Evolutionary conservation across 139 green algal species (phyloP).

Genomic region (Volvox reticuliferus): DNA sequence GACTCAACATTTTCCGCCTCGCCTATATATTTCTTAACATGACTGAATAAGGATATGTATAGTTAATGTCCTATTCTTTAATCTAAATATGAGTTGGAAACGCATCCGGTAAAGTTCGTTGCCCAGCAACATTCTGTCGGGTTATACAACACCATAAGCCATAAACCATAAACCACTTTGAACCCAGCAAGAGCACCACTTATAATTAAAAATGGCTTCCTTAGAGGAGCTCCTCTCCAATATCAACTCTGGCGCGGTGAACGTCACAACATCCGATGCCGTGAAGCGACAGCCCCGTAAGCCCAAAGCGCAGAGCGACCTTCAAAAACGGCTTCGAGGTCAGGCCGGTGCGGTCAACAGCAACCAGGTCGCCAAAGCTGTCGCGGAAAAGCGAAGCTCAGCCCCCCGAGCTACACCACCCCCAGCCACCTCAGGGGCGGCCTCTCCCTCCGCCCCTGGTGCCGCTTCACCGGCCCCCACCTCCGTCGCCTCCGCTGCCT

Average conservation of each 20-base stretch:
- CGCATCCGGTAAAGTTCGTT: too few species aligned
- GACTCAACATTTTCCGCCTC: too few species aligned
- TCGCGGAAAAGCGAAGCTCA: neutral
- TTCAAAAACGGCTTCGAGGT: slow-evolving; percentile 13
- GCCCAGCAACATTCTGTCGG: too few species aligned
- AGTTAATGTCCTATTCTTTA: too few species aligned
- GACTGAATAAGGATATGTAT: too few species aligned
- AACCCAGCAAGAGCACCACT: neutral
- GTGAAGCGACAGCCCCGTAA: slow-evolving; percentile 38
- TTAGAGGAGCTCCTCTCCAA: slow-evolving; percentile 20
- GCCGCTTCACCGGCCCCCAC: neutral
- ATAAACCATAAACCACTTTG: too few species aligned
- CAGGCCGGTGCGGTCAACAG: slow-evolving; percentile 16
- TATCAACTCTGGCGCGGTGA: slow-evolving; percentile 17
- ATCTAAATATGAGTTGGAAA: too few species aligned
- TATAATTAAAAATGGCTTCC: neutral
- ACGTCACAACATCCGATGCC: neutral
- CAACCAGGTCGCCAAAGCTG: neutral
- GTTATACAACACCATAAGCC: too few species aligned
- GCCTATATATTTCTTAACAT: too few species aligned
- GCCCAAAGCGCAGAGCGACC: slow-evolving; percentile 33
- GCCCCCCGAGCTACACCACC: slow-evolving; percentile 13
- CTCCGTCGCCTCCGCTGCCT: neutral
- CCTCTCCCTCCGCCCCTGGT: neutral
- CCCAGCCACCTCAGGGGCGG: neutral